Base-by-base conservation (phyloP, 2,329 filamentous ascomycete genomes). In the Fusarium sp. region DNA sequence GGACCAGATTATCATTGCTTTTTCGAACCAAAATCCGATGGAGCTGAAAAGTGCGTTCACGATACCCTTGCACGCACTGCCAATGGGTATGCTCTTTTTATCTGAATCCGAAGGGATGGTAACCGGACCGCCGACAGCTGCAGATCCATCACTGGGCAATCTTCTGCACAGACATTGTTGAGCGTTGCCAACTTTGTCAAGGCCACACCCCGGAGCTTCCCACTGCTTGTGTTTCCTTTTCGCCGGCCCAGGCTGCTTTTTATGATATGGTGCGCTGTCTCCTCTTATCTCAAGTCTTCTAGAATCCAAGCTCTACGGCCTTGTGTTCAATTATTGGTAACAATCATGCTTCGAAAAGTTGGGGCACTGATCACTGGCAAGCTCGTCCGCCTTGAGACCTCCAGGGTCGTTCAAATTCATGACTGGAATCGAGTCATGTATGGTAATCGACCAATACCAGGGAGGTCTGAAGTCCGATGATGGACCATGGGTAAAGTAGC, bases 31-130 rank as follows among this genome's bases (percentile, higher is more conserved):
- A 57, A 57, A 70, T 70, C 56, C 32, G 52, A 20, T 47, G 49
- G 55, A 72, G 68, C 69, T 71, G 69, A 70, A 66, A 71, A 66
- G 45, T 61, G 60, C 42, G 43, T 66, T 55, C 63, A 59, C 24
- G 34, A 55, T 64, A 43, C 51, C 53, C 20, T 47, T 20, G 30
- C 34, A 25, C 34, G 46, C 46, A 49, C 42, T 42, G 51, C 59
- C 60, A 53, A 69, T 57, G 46, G 60, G 58, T 49, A 20, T 49
- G 24, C 47, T 53, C 44, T 45, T 69, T 27, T 29, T 27, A 27
- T 43, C 63, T 34, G 62, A 66, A 70, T 34, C 70, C 64, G 42
- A 65, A 71, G 70, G 72, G 66, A 64, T 75, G 72, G 73, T 70
- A 69, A 71, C 63, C 46, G 55, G 30, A 52, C 63, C 58, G 59